A percentile compares a stretch with the other conserved stretches of the same genome.
Conservation (phyloP, 345 rosid genomes). For the Populus pruinosa region DNA sequence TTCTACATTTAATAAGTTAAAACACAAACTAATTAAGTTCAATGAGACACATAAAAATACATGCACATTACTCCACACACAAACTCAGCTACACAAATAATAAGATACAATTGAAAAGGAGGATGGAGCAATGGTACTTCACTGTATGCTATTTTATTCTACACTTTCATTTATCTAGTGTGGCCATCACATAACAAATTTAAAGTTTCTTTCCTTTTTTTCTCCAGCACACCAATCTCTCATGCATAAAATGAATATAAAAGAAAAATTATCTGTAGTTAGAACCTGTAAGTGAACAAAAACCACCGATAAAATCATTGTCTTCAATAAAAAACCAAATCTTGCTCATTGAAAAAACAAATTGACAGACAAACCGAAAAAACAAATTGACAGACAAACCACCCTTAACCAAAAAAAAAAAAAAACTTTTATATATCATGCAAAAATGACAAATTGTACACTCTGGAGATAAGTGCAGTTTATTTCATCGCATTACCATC, state of each 20-base stretch:
- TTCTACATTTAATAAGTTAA: neutral
- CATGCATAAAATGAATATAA: neutral
- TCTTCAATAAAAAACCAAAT: neutral
- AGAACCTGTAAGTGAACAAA: neutral
- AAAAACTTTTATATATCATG: neutral
- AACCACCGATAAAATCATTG: neutral
- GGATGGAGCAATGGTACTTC: neutral
- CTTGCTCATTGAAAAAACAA: neutral
- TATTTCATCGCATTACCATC: constrained; percentile 49
- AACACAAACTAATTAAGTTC: neutral
- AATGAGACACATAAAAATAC: neutral
- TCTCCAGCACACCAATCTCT: neutral
- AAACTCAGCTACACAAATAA: neutral
- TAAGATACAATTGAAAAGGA: neutral
- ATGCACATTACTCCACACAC: neutral
- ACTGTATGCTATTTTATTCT: neutral
- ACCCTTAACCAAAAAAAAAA: neutral
- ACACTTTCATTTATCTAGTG: neutral
- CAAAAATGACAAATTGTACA: neutral
- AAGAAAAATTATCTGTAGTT: neutral
- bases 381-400: neutral
- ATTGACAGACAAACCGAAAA: neutral
- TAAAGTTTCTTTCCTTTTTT: neutral
- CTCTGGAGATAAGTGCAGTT: neutral
- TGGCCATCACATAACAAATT: neutral